phyloP scores from a whole-genome alignment of 2,329 filamentous ascomycete genomes.

The Tolypocladium sp. region DNA sequence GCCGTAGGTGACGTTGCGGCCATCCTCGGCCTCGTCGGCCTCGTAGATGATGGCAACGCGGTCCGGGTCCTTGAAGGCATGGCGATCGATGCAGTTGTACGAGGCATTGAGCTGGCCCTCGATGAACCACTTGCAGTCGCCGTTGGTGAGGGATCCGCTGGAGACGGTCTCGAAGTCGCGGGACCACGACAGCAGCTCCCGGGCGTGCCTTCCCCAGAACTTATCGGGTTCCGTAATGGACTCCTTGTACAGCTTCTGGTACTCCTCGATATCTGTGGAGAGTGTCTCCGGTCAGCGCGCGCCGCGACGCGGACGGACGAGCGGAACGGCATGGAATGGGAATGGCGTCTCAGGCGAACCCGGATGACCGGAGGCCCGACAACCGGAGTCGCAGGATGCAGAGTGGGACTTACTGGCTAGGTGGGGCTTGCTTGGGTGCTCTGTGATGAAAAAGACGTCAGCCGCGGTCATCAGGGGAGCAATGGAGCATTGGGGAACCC shows the following conservation, averaged over 20 bases:
- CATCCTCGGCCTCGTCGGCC: constrained; percentile 81
- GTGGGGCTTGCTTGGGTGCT: constrained; percentile 63
- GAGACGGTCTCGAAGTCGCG: constrained; percentile 86
- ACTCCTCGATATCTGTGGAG: constrained; percentile 50
- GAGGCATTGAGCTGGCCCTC: constrained; percentile 92
- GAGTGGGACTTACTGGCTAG: constrained; percentile 43
- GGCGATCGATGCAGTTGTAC: constrained; percentile 95
- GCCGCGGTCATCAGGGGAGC: neutral
- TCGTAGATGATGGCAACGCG: constrained; percentile 97
- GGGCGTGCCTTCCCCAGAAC: constrained; percentile 83
- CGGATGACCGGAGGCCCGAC: constrained; percentile 2
- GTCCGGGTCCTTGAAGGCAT: constrained; percentile 90
- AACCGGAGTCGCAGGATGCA: neutral
- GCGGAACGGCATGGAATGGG: constrained; percentile 2
- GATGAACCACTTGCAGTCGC: constrained; percentile 89
- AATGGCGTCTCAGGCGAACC: neutral
- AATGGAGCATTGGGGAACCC: neutral
- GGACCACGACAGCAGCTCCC: constrained; percentile 84
- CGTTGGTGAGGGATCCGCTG: constrained; percentile 64
- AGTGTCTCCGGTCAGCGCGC: constrained; percentile 4
- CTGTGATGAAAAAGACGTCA: constrained; percentile 32
- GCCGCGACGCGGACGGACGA: neutral
- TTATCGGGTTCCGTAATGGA: constrained; percentile 82
- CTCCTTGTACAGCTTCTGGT: constrained; percentile 62
- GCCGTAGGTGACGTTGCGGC: constrained; percentile 83